Base-by-base conservation (phyloP, 176 grass and related monocot species). In the Hordeum marinum region DNA sequence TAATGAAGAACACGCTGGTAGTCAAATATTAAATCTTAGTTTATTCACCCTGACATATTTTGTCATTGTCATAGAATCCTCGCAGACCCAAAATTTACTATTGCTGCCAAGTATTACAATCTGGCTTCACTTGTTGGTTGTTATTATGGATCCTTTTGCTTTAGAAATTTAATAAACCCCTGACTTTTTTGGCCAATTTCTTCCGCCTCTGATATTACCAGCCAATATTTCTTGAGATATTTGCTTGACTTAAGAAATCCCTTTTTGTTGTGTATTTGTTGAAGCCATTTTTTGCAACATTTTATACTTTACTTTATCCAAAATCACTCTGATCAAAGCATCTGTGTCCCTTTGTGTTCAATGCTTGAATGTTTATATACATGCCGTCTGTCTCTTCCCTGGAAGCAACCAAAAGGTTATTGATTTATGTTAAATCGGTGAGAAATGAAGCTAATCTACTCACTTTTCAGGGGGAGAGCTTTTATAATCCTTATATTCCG, bases 401-500 rank as follows among this genome's bases (percentile, higher is more conserved):
- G n/a, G 5, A 48, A 79, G 55, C 26, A 83, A 66, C 41, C 11
- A 18, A 69, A 24, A 43, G 4, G n/a, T 57, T 67, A 55, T 26
- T 70, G 7, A 40, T 83, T 82, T 86, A 75, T 35, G 58, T 83
- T 80, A 8, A 43, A 63, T 40, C 13, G 18, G 52, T 45, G 41
- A 79, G 48, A 80, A 70, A 7, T 32, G 68, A 60, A 60, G 23
- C 57, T 75, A 75, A 85, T 62, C 25, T 50, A 63, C 25, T 85
- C 9, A 68, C 36, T 76, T 90, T 82, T 75, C 77, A 94, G 93
- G 93, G 96, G 11, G 96, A 99, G 82, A 99, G 96, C 87, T 99
- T 94, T 87, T 99, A 99, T 82, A 99, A 92, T 76, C 91, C 88
- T n/a, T 94, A 92, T 79, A 99, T 99, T 80, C 89, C 90, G n/a